Evolutionary conservation across 2,329 filamentous ascomycete genomes (phyloP).

Genomic region (Sporothrix brasiliensis): DNA sequence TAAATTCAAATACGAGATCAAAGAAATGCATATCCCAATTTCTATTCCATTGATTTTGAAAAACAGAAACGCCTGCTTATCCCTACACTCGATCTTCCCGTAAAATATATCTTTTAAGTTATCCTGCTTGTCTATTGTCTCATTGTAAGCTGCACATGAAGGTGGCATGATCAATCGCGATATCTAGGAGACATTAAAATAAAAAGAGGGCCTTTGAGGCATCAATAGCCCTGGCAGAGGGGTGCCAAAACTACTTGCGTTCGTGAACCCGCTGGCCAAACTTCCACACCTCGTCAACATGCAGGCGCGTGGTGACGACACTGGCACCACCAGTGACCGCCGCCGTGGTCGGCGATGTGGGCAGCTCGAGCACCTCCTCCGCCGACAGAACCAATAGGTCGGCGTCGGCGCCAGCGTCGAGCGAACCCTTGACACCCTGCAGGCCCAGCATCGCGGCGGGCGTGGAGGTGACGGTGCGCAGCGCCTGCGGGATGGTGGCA

Average conservation of each 20-base stretch:
- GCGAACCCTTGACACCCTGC: constrained; percentile 65
- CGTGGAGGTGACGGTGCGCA: constrained; percentile 73
- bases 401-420: constrained; percentile 66
- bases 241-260: constrained; percentile 1
- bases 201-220: background rate
- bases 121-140: background rate
- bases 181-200: constrained; percentile 27
- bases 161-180: background rate
- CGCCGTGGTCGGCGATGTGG: constrained; percentile 27
- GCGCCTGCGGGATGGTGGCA: constrained; percentile 65
- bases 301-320: constrained; percentile 49
- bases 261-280: constrained; percentile 62
- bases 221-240: background rate
- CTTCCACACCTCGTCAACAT: constrained; percentile 79
- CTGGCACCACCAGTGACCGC: constrained; percentile 26
- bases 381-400: constrained; percentile 71
- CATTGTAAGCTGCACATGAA: background rate
- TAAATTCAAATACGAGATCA: background rate
- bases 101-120: background rate
- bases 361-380: constrained; percentile 40
- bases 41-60: background rate
- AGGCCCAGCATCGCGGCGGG: constrained; percentile 77
- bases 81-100: background rate
- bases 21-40: background rate
- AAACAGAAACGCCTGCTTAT: background rate